Evolutionary conservation across 768 basidiomycete species (phyloP).

Genomic region (Rhodotorula babjevae): DNA sequence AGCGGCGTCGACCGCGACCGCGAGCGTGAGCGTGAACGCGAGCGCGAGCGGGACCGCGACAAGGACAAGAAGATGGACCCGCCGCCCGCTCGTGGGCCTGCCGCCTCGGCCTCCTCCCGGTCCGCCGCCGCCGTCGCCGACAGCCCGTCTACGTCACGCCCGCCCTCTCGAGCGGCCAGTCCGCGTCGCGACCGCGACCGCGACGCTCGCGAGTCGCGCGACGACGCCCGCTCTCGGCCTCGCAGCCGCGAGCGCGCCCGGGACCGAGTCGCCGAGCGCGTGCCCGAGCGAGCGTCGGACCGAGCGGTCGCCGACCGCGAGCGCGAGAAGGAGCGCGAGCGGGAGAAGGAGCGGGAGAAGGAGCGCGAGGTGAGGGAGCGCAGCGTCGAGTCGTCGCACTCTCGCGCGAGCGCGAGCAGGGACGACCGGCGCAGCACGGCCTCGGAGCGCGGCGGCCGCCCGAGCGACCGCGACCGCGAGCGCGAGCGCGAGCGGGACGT

Average conservation of each 20-base stretch:
- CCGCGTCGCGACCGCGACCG: constrained; percentile 2
- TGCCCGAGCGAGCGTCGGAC: constrained; percentile 44
- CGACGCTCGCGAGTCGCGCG: neutral
- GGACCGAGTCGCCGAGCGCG: constrained; percentile 46
- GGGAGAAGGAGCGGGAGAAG: constrained; percentile 43
- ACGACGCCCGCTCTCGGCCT: neutral
- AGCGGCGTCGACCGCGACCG: neutral
- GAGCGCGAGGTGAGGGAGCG: constrained; percentile 44
- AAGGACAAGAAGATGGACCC: constrained; percentile 28
- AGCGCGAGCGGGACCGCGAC: constrained; percentile 9
- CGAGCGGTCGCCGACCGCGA: constrained; percentile 3
- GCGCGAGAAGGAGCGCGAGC: constrained; percentile 43
- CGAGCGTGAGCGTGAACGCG: neutral
- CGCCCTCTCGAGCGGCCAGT: neutral
- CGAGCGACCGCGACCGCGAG: constrained; percentile 10
- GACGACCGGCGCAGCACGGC: no score
- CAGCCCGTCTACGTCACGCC: constrained; percentile 1
- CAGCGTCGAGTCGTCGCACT: neutral
- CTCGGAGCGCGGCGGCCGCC: no score
- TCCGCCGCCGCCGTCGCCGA: neutral
- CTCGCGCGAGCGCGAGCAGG: constrained; percentile 51
- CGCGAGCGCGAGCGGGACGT: neutral
- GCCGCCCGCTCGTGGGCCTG: constrained; percentile 2
- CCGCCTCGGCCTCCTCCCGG: neutral
- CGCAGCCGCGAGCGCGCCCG: constrained; percentile 11